phyloP scores from a whole-genome alignment of 148 eudicot genomes.

The Fallopia convolvulus region DNA sequence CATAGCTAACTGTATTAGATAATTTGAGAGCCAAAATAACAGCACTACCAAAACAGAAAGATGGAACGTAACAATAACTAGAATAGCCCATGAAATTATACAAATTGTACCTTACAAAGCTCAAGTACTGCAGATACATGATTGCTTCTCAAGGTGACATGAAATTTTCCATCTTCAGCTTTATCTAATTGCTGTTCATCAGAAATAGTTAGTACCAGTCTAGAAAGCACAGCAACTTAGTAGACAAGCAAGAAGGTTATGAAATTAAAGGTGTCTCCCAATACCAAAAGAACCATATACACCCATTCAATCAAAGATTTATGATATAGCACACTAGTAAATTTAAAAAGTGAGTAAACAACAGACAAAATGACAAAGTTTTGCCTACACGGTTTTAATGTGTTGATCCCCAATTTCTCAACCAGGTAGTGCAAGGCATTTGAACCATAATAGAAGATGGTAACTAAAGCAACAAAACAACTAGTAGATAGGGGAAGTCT shows the following conservation, averaged over 20 bases:
- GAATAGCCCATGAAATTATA: neutral
- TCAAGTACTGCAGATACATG: conserved; percentile 74
- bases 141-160: conserved; percentile 67
- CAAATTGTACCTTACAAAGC: conserved; percentile 61
- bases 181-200: conserved; percentile 60
- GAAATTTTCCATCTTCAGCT: conserved; percentile 49
- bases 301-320: neutral
- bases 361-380: neutral
- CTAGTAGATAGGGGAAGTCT: neutral
- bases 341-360: neutral
- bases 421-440: neutral
- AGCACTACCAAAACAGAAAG: neutral
- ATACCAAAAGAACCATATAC: neutral
- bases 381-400: neutral
- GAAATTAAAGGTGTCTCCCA: neutral
- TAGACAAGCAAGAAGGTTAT: neutral
- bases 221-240: neutral
- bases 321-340: neutral
- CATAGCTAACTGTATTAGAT: neutral
- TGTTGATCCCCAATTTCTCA: neutral
- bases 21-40: neutral
- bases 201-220: neutral
- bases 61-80: neutral
- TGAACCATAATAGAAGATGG: neutral
- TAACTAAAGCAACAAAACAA: neutral